Base-by-base conservation (phyloP, 371 early-diverging fungal species). In the Spraguea lophii region DNA sequence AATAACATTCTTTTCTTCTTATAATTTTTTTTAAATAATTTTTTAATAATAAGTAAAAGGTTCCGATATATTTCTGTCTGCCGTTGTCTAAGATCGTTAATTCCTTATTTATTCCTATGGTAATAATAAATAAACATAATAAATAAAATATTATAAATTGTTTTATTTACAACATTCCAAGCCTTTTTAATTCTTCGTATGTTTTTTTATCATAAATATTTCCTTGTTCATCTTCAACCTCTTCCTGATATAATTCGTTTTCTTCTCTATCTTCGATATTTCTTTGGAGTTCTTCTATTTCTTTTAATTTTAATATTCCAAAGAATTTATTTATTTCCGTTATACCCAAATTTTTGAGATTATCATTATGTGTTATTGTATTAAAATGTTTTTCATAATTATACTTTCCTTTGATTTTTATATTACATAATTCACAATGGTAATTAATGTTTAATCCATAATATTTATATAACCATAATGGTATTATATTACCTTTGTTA, bases 141-240 rank as follows among this genome's bases (percentile, higher is more conserved):
- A n/a, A n/a, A n/a, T n/a, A n/a, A n/a, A n/a, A n/a, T n/a, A n/a
- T n/a, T n/a, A n/a, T n/a, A n/a, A n/a, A n/a, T n/a, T n/a, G n/a
- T n/a, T 30, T 30, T 30, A 30, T 30, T 47, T 53, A 57, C 16
- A 62, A 20, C 6, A 62, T 26, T n/a, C 57, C 57, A 40, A 53
- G 44, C 17, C 44, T 40, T 27, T 52, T 49, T 12, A 62, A 42
- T 69, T 74, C 75, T 62, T 88, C 82, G 63, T 84, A 93, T 2
- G 85, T 88, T 77, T 88, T 90, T 57, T 81, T 86, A 75, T 85
- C 87, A 59, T 83, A 89, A 41, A 93, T 90, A 59, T 93, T 91
- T 56, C 94, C 94, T 51, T 83, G 83, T 6, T 71, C 75, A 61
- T 93, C 91, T 65, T 93, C 91, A 63, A 80, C 88, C 67, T 92